A percentile compares a stretch with the other conserved stretches of the same genome.
phyloP scores from a whole-genome alignment of 2,329 filamentous ascomycete species.

The Colletotrichum salicis region DNA sequence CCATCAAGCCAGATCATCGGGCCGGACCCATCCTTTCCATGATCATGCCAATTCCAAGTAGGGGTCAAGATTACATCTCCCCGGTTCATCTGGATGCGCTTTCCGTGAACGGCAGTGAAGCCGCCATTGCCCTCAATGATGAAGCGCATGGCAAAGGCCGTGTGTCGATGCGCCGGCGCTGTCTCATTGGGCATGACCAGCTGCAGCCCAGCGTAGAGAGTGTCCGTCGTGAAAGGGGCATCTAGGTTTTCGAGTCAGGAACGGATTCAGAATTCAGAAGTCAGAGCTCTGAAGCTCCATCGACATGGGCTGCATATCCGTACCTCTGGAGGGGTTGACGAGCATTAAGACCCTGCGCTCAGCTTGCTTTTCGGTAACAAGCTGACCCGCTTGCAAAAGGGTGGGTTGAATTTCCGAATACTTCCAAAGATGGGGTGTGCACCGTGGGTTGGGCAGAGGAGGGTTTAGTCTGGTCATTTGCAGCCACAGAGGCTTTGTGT shows the following conservation, averaged over 20 bases:
- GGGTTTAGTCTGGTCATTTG: conserved; percentile 57
- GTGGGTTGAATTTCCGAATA: conserved; percentile 46
- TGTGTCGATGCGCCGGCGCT: conserved; percentile 62
- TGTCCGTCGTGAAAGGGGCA: conserved; percentile 65
- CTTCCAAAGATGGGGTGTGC: conserved; percentile 47
- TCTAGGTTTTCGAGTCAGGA: conserved; percentile 41
- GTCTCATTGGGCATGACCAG: conserved; percentile 64
- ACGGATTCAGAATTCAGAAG: too few species aligned
- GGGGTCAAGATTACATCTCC: conserved; percentile 67
- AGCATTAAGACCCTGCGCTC: conserved; percentile 52
- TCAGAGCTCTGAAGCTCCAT: conserved; percentile 26
- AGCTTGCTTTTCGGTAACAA: conserved; percentile 47
- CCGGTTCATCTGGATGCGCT: conserved; percentile 57
- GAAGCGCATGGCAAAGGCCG: conserved; percentile 64
- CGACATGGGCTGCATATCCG: not conserved
- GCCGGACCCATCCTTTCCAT: conserved; percentile 62
- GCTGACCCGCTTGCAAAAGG: conserved; percentile 45
- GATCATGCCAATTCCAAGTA: conserved; percentile 66
- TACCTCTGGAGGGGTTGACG: conserved; percentile 46
- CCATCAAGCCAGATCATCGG: conserved; percentile 69
- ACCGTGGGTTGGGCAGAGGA: conserved; percentile 54
- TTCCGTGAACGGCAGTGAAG: conserved; percentile 65
- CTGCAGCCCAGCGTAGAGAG: conserved; percentile 64
- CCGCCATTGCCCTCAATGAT: conserved; percentile 65
- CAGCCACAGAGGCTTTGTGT: conserved; percentile 53